Conservation (phyloP, 768 basidiomycete species). For the Rhodosporidiobolus sp. region DNA sequence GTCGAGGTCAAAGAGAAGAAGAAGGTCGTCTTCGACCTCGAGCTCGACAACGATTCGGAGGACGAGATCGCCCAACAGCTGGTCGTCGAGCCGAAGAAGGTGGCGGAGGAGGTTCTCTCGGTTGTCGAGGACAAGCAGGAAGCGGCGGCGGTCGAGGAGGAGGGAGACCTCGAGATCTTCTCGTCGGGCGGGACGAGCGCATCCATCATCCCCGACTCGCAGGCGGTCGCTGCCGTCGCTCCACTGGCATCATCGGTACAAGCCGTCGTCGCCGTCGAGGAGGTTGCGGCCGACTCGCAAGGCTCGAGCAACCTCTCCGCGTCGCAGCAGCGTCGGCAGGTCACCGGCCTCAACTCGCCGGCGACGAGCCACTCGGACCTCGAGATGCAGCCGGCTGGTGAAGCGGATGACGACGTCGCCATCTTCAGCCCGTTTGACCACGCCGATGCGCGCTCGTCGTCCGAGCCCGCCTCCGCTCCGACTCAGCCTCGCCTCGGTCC, state of each 20-base stretch:
- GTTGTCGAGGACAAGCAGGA: not conserved
- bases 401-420: not conserved
- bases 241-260: too few species aligned
- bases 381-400: not conserved
- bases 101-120: not conserved
- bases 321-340: not conserved
- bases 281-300: not conserved
- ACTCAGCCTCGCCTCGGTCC: not conserved
- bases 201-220: slow-evolving; percentile 33
- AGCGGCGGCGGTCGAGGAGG: not conserved
- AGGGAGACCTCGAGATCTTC: not conserved
- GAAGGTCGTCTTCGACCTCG: slow-evolving; percentile 15
- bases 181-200: slow-evolving; percentile 9
- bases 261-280: not conserved
- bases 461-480: not conserved
- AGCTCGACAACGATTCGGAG: not conserved
- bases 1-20: not conserved
- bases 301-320: too few species aligned
- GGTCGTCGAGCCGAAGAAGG: not conserved
- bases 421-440: slow-evolving; percentile 11
- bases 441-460: not conserved
- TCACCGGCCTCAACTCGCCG: slow-evolving; percentile 11
- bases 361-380: slow-evolving; percentile 19
- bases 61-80: not conserved
- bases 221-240: not conserved